A percentile compares a stretch with the other conserved stretches of the same genome.
phyloP scores from a whole-genome alignment of 768 basidiomycete genomes.

The Boletus pseudopeckii region DNA sequence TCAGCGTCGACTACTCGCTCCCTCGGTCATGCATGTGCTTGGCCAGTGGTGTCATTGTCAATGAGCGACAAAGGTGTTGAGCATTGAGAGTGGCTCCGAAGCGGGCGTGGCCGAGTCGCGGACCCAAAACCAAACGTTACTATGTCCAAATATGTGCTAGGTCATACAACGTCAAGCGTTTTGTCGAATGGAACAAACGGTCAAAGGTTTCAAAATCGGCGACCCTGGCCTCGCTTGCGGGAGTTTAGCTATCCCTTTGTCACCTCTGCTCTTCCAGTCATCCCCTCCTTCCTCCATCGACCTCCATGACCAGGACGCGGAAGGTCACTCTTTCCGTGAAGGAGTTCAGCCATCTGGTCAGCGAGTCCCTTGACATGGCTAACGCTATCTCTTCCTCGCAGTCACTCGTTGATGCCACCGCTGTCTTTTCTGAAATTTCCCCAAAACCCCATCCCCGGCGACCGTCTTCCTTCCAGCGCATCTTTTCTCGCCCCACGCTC shows the following conservation, averaged over 20 bases:
- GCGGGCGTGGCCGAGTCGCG: too few species aligned
- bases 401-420: constrained; percentile 21
- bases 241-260: background rate
- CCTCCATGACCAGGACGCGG: constrained; percentile 26
- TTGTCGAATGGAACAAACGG: background rate
- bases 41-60: background rate
- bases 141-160: background rate
- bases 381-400: constrained; percentile 6
- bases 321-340: constrained; percentile 28
- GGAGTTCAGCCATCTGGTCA: constrained; percentile 34
- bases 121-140: background rate
- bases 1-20: too few species aligned
- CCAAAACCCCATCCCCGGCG: constrained; percentile 15
- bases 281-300: background rate
- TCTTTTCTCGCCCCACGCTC: constrained; percentile 27
- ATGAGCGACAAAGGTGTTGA: background rate
- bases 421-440: constrained; percentile 19
- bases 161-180: background rate
- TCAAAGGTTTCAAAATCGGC: constrained; percentile 3
- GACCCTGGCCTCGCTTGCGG: constrained; percentile 20
- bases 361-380: constrained; percentile 30
- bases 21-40: background rate
- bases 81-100: too few species aligned
- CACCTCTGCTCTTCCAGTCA: background rate
- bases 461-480: constrained; percentile 28